Evolutionary conservation across 78 protist genomes (phyloP), one percentile per base, ranked within the genome.

Genomic region (Cyanophora paradoxa): DNA sequence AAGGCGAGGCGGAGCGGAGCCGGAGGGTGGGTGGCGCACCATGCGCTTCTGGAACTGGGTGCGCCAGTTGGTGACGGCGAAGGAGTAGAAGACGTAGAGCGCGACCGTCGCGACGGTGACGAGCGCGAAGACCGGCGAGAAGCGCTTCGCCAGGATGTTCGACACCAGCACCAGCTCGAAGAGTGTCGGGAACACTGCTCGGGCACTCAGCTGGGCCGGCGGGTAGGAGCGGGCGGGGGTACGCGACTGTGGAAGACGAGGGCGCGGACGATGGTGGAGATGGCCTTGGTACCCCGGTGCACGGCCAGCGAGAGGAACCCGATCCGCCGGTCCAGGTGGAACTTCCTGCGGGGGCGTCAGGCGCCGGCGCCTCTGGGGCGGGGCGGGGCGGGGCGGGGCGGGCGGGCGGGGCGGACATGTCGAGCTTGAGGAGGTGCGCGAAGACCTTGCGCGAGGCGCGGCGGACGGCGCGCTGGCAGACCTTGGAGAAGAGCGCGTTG

Each of bases 381-480:
- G n/a, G n/a, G 26, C 26, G 5, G 54, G n/a, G 3, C 54, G 3
- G 36, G 31, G 52, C 69, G 1, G 69, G 34, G 13, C 52, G 39
- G 37, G 22, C 33, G 17, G 50, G 0, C n/a, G 22, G 17, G 52
- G n/a, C 34, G 36, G 31, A 39, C 37, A 36, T 7, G 50, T 39
- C 69, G 52, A 63, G 48, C 52, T 30, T 1, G 37, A 39, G 69
- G 36, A 63, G 52, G 50, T 63, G 69, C 10, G 31, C 69, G 14
- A 63, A 63, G 17, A 50, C 48, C 34, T 63, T 50, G 30, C 39
- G 39, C n/a, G 19, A 10, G 69, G 39, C 34, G 52, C 52, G 52
- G 17, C 69, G 69, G 17, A 63, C 37, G 34, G 69, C 69, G 20
- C 3, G 1, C 31, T 63, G 69, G 13, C 69, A 44, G 19, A 63